These are phyloP conservation scores for Cardiosporidium cionae DNA, from an alignment of 169 alveolate genomes.

Conservation along the genomic window DNA sequence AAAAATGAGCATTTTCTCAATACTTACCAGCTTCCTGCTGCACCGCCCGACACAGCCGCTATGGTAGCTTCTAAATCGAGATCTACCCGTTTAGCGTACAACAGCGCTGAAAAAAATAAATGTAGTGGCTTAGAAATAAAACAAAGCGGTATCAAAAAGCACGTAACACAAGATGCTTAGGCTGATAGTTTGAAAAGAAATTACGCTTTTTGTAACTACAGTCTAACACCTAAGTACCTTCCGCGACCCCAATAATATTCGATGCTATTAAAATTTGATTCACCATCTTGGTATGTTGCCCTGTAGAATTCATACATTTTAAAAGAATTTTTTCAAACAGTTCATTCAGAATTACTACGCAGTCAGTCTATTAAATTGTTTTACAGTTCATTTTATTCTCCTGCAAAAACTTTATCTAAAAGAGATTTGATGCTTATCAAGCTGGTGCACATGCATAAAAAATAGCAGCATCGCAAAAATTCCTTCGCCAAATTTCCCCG, in stretches of 20 bases:
- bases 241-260: constrained; percentile 63
- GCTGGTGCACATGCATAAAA: too few relatives aligned
- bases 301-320: constrained; percentile 6
- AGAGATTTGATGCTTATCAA: too few relatives aligned
- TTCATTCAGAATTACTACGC: neutral
- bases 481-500: too few relatives aligned
- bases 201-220: neutral
- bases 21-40: constrained; percentile 57
- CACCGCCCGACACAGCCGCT: constrained; percentile 57
- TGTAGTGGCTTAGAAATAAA: neutral
- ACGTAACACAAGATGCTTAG: neutral
- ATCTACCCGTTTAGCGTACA: constrained; percentile 68
- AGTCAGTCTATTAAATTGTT: neutral
- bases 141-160: neutral
- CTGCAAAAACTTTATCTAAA: neutral
- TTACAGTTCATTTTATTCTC: neutral
- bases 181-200: neutral
- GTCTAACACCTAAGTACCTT: constrained; percentile 27
- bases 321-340: neutral
- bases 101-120: constrained; percentile 15
- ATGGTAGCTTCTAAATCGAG: constrained; percentile 50
- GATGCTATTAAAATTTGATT: constrained; percentile 65
- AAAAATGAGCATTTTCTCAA: too few relatives aligned
- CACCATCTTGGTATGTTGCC: constrained; percentile 67
- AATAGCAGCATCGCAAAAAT: too few relatives aligned